Percentiles rank a stretch among this genome's conserved stretches.
Conservation (phyloP, 768 basidiomycete species). For the Dacryopinax spathularia region DNA sequence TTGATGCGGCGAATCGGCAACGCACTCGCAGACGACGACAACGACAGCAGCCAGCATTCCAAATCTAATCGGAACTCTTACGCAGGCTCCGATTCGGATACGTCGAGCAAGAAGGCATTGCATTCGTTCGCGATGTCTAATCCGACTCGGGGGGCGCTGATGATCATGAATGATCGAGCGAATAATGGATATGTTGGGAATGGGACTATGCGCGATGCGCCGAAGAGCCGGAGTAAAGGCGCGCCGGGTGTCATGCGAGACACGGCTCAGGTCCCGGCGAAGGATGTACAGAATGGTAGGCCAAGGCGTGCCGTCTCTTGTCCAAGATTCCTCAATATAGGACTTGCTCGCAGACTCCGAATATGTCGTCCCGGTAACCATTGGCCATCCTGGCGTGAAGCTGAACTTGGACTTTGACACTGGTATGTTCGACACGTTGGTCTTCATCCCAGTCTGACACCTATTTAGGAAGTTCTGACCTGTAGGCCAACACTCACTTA, state of each 20-base stretch:
- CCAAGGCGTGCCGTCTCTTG: neutral
- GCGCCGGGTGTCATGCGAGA: neutral
- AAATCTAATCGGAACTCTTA: too few relatives aligned
- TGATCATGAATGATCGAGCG: neutral
- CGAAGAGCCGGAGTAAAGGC: neutral
- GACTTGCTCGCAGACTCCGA: constrained; percentile 19
- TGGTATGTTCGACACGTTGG: constrained; percentile 4
- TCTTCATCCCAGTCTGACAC: constrained; percentile 9
- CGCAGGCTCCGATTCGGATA: neutral
- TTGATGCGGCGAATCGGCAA: neutral
- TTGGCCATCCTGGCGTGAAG: constrained; percentile 29
- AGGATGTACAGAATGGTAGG: constrained; percentile 18
- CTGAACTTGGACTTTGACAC: constrained; percentile 26
- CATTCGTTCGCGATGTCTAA: neutral
- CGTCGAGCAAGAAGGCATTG: neutral
- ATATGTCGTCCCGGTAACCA: constrained; percentile 29
- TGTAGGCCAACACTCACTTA: constrained; percentile 7
- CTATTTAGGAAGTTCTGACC: constrained; percentile 1
- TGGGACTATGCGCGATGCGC: neutral
- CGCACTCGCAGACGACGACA: neutral
- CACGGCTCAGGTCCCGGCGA: constrained; percentile 17
- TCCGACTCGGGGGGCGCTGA: neutral
- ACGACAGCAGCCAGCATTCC: neutral
- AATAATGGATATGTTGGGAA: neutral
- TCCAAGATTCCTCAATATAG: too few relatives aligned